Evolutionary conservation across 495 filamentous ascomycete species (phyloP).

Genomic region (Zalerion maritima): DNA sequence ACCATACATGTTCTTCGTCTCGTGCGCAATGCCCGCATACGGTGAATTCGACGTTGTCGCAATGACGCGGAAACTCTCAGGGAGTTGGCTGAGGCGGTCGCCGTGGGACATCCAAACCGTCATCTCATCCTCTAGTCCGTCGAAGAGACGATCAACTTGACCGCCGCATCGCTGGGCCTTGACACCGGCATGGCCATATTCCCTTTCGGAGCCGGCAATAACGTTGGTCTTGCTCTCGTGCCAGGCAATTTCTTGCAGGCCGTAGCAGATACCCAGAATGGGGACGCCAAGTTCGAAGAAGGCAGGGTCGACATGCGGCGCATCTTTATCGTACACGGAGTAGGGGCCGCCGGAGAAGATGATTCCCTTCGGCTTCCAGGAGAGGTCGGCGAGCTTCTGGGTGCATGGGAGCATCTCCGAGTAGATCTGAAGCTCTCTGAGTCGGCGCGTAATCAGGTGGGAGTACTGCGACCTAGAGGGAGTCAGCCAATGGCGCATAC

Average conservation of each 20-base stretch:
- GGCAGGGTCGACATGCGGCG: constrained; percentile 65
- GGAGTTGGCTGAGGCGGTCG: constrained; percentile 65
- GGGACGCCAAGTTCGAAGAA: constrained; percentile 68
- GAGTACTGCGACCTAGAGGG: too few species aligned
- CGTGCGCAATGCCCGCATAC: constrained; percentile 70
- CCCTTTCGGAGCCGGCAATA: constrained; percentile 50
- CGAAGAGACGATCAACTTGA: constrained; percentile 60
- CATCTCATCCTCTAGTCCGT: constrained; percentile 47
- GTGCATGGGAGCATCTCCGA: constrained; percentile 91
- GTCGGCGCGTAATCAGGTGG: constrained; percentile 62
- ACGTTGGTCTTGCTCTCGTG: constrained; percentile 53
- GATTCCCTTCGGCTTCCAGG: constrained; percentile 70
- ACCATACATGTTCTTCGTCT: constrained; percentile 51
- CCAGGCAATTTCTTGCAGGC: constrained; percentile 72
- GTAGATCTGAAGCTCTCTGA: constrained; percentile 73
- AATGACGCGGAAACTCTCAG: constrained; percentile 54
- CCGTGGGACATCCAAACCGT: constrained; percentile 80
- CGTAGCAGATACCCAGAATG: constrained; percentile 69
- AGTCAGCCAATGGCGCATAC: too few species aligned
- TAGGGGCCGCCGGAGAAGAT: constrained; percentile 66
- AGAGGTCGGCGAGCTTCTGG: constrained; percentile 61
- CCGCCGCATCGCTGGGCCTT: constrained; percentile 14
- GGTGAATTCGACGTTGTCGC: constrained; percentile 61
- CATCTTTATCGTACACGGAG: constrained; percentile 56
- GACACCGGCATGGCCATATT: constrained; percentile 52